A percentile compares a stretch with the other conserved stretches of the same genome.
phyloP scores from a whole-genome alignment of 2,329 filamentous ascomycete genomes.

The Paracorniculantispora psalliotae region DNA sequence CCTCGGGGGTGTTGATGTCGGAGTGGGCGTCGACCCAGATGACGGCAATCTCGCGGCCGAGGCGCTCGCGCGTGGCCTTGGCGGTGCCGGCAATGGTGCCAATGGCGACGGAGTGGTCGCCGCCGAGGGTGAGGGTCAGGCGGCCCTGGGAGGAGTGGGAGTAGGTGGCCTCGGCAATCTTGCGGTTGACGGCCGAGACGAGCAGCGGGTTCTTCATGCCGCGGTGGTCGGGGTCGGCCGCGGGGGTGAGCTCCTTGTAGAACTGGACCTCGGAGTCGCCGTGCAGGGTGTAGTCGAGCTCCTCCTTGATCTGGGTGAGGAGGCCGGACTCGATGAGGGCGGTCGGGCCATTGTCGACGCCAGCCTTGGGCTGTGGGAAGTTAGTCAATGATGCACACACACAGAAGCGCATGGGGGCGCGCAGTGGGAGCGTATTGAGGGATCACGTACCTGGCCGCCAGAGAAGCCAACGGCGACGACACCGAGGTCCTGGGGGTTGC shows the following conservation, averaged over 20 bases:
- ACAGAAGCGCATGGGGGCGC: neutral
- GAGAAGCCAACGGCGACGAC: constrained; percentile 95
- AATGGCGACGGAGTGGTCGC: constrained; percentile 95
- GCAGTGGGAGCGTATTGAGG: neutral
- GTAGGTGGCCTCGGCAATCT: constrained; percentile 81
- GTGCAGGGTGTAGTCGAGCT: constrained; percentile 83
- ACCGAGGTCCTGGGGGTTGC: constrained; percentile 73
- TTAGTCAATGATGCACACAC: constrained; percentile 1
- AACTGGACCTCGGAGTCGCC: constrained; percentile 78
- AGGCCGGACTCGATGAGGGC: constrained; percentile 87
- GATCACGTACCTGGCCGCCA: constrained; percentile 73
- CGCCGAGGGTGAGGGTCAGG: constrained; percentile 87
- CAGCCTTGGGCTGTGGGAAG: constrained; percentile 67
- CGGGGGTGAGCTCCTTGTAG: constrained; percentile 71
- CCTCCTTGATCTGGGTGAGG: constrained; percentile 73
- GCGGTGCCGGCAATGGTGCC: constrained; percentile 86
- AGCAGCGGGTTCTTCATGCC: constrained; percentile 91
- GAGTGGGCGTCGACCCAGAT: constrained; percentile 99
- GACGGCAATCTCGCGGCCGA: constrained; percentile 80
- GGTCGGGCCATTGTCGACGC: constrained; percentile 84
- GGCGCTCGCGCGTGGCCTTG: constrained; percentile 76
- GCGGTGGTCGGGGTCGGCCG: constrained; percentile 71
- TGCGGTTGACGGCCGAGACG: constrained; percentile 78
- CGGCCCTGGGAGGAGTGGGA: constrained; percentile 76
- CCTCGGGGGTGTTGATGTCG: constrained; percentile 96